phyloP scores from a whole-genome alignment of 2,329 filamentous ascomycete genomes.

The Talaromyces sp. region DNA sequence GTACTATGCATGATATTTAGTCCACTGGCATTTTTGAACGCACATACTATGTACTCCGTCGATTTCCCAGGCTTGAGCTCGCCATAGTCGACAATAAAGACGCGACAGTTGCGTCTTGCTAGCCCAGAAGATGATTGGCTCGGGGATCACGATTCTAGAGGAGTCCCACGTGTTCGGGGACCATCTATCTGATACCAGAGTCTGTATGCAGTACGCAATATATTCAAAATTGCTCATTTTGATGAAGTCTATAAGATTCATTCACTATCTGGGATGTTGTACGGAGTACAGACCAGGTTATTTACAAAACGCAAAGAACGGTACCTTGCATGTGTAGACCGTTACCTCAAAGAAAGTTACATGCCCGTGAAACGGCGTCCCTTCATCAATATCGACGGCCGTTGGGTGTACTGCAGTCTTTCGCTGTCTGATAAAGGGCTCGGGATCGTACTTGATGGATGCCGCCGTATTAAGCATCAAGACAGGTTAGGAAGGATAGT shows the following conservation, averaged over 20 bases:
- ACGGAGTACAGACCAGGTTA: background rate
- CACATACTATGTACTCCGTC: background rate
- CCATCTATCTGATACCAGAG: background rate
- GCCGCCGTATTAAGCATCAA: background rate
- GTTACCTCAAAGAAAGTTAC: background rate
- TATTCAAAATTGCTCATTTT: background rate
- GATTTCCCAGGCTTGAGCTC: background rate
- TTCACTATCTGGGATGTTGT: background rate
- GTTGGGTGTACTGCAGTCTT: background rate
- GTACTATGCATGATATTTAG: no score
- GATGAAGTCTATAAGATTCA: background rate
- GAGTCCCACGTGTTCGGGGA: conserved; percentile 16
- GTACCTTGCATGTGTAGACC: background rate
- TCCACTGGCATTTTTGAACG: no score
- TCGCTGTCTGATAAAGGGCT: background rate
- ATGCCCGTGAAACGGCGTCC: background rate
- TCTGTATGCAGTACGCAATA: no score
- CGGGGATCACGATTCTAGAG: conserved; percentile 1
- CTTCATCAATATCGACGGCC: background rate
- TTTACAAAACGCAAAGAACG: background rate
- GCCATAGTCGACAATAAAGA: background rate
- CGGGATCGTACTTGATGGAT: background rate
- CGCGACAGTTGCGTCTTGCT: background rate
- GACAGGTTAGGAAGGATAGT: background rate
- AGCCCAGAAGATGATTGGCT: conserved; percentile 16